phyloP scores from a whole-genome alignment of 306 rosid genomes.

The Malus fusca region DNA sequence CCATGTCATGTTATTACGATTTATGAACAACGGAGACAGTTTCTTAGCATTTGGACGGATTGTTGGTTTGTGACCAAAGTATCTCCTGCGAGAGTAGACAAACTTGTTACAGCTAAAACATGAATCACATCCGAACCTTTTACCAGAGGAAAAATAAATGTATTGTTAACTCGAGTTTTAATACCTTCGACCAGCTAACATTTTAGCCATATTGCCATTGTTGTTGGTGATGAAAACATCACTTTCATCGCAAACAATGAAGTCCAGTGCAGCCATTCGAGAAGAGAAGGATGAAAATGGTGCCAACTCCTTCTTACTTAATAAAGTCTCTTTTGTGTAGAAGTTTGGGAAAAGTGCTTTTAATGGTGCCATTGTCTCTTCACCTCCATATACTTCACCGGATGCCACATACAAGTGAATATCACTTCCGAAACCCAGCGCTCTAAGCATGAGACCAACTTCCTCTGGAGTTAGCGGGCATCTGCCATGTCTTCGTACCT shows the following conservation, averaged over 20 bases:
- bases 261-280: constrained; percentile 95
- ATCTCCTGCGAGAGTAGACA: constrained; percentile 52
- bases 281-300: constrained; percentile 74
- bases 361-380: constrained; percentile 65
- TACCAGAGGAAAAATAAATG: not conserved
- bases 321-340: constrained; percentile 72
- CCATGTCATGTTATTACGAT: constrained; percentile 57
- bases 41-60: constrained; percentile 80
- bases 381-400: constrained; percentile 86
- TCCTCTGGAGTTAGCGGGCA: constrained; percentile 97
- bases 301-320: constrained; percentile 57
- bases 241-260: constrained; percentile 67
- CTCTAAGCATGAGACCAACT: constrained; percentile 92
- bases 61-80: constrained; percentile 83
- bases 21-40: constrained; percentile 42
- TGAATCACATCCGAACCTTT: not conserved
- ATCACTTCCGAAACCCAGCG: constrained; percentile 64
- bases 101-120: not conserved
- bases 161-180: not conserved
- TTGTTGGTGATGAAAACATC: constrained; percentile 81
- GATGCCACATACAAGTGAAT: constrained; percentile 85
- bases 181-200: constrained; percentile 88
- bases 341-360: constrained; percentile 70
- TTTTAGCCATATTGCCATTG: constrained; percentile 97
- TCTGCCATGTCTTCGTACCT: constrained; percentile 72